Conservation (phyloP, 2,329 filamentous ascomycete species). For the Claviceps maximensis region DNA sequence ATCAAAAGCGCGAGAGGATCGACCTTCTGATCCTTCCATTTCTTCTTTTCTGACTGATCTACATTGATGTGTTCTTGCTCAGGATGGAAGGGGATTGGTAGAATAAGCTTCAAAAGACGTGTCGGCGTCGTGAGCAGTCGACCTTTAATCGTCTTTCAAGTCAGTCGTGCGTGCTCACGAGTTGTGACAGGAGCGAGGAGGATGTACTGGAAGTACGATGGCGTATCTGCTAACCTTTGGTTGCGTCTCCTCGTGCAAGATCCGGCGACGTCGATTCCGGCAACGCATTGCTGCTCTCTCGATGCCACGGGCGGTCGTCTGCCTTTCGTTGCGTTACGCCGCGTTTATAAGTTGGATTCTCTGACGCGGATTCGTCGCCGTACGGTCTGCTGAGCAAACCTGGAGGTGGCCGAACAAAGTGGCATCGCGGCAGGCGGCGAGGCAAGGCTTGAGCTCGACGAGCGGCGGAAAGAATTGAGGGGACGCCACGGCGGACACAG, state of each 20-base stretch:
- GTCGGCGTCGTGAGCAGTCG: slow-evolving; percentile 73
- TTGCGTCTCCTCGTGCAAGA: slow-evolving; percentile 13
- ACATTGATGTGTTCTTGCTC: slow-evolving; percentile 28
- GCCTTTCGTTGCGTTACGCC: slow-evolving; percentile 37
- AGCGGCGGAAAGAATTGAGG: neutral
- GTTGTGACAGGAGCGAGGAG: neutral
- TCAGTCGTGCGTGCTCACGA: neutral
- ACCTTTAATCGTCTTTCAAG: slow-evolving; percentile 25
- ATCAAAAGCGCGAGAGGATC: slow-evolving; percentile 75
- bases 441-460: neutral
- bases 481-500: slow-evolving; percentile 1
- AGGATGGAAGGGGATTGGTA: slow-evolving; percentile 47
- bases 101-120: slow-evolving; percentile 64
- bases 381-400: neutral
- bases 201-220: neutral
- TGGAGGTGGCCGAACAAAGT: neutral
- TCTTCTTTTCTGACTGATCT: slow-evolving; percentile 22
- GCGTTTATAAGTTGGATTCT: neutral
- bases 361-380: neutral
- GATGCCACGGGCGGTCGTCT: slow-evolving; percentile 51
- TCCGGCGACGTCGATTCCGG: slow-evolving; percentile 18
- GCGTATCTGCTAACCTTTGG: slow-evolving; percentile 16
- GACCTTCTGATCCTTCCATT: slow-evolving; percentile 30
- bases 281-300: slow-evolving; percentile 39
- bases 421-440: neutral